Conservation (phyloP, 345 rosid genomes). For the Cardamine chenopodiifolia region DNA sequence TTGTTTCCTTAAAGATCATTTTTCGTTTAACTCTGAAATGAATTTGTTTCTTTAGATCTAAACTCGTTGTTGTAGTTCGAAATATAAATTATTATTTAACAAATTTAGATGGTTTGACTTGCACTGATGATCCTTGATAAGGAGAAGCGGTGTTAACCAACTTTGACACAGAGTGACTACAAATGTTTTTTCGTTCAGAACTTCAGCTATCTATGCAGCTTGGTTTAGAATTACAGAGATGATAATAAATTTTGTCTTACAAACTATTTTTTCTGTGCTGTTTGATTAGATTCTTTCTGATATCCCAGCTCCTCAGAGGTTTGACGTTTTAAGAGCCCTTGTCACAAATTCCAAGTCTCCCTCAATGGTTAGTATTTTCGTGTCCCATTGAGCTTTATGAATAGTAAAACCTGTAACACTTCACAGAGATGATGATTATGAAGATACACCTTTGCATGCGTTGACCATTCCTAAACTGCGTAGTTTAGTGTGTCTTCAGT, state of each 20-base stretch:
- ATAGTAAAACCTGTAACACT: slow-evolving; percentile 12
- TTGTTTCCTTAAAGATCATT: not conserved
- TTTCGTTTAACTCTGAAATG: not conserved
- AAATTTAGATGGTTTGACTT: not conserved
- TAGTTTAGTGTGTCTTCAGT: slow-evolving; percentile 17
- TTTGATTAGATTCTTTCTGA: slow-evolving; percentile 73
- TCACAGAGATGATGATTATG: slow-evolving; percentile 1
- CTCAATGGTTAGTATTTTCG: slow-evolving; percentile 67
- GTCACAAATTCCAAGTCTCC: slow-evolving; percentile 62
- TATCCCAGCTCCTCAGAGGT: slow-evolving; percentile 63
- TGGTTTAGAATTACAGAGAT: slow-evolving; percentile 5
- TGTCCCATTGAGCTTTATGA: slow-evolving; percentile 1
- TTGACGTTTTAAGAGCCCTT: slow-evolving; percentile 63
- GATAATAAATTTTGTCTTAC: slow-evolving; percentile 4
- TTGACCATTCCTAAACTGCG: slow-evolving; percentile 15
- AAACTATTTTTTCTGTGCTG: not conserved
- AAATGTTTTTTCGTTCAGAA: not conserved
- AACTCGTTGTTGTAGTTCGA: not conserved
- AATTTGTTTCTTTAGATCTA: not conserved
- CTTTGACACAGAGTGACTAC: slow-evolving; percentile 1
- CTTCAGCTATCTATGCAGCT: not conserved
- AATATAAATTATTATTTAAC: not conserved
- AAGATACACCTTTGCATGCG: slow-evolving; percentile 20
- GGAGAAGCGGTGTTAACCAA: not conserved
- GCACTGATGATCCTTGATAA: not conserved